Base-by-base conservation (phyloP, 2,329 filamentous ascomycete genomes). In the Trichoderma sp. region DNA sequence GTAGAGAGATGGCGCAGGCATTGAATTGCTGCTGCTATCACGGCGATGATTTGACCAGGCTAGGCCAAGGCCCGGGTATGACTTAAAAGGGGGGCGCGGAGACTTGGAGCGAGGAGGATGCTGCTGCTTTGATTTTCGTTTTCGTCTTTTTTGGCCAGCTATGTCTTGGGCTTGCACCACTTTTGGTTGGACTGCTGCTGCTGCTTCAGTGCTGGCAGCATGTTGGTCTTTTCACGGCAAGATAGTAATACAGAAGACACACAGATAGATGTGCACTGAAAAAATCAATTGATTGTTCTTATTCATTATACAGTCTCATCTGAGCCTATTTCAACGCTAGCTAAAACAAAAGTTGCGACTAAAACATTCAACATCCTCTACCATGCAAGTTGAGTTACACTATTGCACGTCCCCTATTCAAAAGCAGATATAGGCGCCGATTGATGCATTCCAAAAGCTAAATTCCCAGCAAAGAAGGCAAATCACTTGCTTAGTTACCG, bases 401-500 rank as follows among this genome's bases (percentile, higher is more conserved):
- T 55, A 16, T 31, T 27, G 11, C 27, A 55, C 6, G 8, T 6
- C 24, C n/a, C 52, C 33, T 14, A 35, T 29, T n/a, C 29, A 49
- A 55, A 55, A 55, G 27, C 52, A 55, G 27, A 19, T 16, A 55
- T 24, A 55, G 14, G 24, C 52, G 21, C 52, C 52, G 21, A 10
- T 29, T 55, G 16, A 56, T 31, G 16, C 7, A 33, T 35, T 33
- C 62, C 40, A 47, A 19, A 16, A 21, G n/a, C 19, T 43, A 43
- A 49, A 49, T 13, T 49, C 13, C 24, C 21, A 40, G 14, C 13
- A 58, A 59, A 35, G 27, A 27, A 27, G 27, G 4, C 27, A 27
- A 27, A 27, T 19, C 19, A 13, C 13, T 2, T 29, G 2, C 0
- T 21, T 72, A 86, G 16, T 84, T 83, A 0, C 91, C 92, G 84